A percentile compares a stretch with the other conserved stretches of the same genome.
Conservation (phyloP, 2,329 filamentous ascomycete species). For the Scytalidium lignicola region DNA sequence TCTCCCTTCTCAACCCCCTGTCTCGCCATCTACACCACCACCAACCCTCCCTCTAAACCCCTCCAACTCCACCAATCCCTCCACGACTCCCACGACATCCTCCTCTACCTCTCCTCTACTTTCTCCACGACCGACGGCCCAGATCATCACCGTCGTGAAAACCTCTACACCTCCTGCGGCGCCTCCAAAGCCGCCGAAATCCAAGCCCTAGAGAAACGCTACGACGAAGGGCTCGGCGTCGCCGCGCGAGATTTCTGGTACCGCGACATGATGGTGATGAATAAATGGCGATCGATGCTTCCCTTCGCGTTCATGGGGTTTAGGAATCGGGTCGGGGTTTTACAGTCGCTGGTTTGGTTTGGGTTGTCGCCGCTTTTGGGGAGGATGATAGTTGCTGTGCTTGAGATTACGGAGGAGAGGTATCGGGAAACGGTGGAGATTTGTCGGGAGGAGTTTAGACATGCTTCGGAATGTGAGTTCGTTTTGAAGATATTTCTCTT, state of each 20-base stretch:
- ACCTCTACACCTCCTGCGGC: slow-evolving; percentile 5
- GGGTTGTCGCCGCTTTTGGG: slow-evolving; percentile 3
- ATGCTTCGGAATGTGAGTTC: too few species aligned
- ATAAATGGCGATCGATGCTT: slow-evolving; percentile 6
- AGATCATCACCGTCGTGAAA: too few species aligned
- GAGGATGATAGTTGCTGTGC: slow-evolving; percentile 1
- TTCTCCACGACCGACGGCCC: slow-evolving; percentile 1
- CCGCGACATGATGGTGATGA: not conserved
- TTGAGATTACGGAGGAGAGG: too few species aligned
- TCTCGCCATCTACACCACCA: too few species aligned
- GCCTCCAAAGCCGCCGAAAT: slow-evolving; percentile 1
- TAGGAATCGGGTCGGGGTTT: slow-evolving; percentile 3
- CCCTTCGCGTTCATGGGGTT: slow-evolving; percentile 7
- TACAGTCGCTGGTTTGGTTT: slow-evolving; percentile 8
- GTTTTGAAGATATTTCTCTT: too few species aligned
- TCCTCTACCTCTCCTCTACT: slow-evolving; percentile 5
- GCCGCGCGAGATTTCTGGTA: slow-evolving; percentile 2
- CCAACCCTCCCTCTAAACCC: not conserved
- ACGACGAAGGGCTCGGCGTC: slow-evolving; percentile 3
- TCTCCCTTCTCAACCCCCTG: too few species aligned
- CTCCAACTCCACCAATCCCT: slow-evolving; percentile 4
- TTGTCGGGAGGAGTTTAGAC: too few species aligned
- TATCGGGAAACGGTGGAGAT: too few species aligned
- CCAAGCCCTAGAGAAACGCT: slow-evolving; percentile 2
- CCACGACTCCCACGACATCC: slow-evolving; percentile 7